Base-by-base conservation (phyloP, 768 basidiomycete genomes). In the Lanmaoa pseudosensibilis region DNA sequence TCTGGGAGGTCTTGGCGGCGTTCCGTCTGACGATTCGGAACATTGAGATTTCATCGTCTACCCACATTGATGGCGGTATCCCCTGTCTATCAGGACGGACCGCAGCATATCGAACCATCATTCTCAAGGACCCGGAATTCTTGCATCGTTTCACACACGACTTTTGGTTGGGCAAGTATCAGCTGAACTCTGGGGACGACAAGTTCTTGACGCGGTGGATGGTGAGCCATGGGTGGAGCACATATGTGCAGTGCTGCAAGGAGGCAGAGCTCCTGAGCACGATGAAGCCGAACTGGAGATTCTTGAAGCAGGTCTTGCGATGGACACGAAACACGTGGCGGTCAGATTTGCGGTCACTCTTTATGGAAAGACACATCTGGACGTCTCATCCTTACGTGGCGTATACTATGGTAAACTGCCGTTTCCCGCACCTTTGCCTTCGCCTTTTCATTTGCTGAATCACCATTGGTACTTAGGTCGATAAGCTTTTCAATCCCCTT, bases 251-350 rank as follows among this genome's bases (percentile, higher is more conserved):
- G 69, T 84, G 83, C 69, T 93, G 89, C 77, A 84, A 82, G 69
- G 89, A 92, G 74, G 88, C 86, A 15, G 93, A 95, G 74, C 76
- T 95, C 15, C 75, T 94, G 57, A 89, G 86, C 69, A 95, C 93
- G 50, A 98, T 95, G 94, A 96, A 96, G 74, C 92, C 92, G 27
- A 92, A 96, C 74, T 96, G 93, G 94, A 81, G 91, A 50, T 96
- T 96, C 77, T 75, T 95, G 73, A 94, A 94, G 75, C 94, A 96
- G 70, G 94, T 95, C 13, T 74, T 96, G 51, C 77, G 94, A 59
- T 95, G 93, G 94, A 96, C 93, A 16, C 76, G 94, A 59, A 96
- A 96, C 76, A 96, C 93, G 3, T 96, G 94, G 93, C 78, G 94
- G 50, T 90, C 88, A 2, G 94, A 96, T 79, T 67, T 95, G 61